These are phyloP conservation scores for Fonsecaea pedrosoi DNA, from an alignment of 2,329 filamentous ascomycete genomes.

Conservation along the genomic window DNA sequence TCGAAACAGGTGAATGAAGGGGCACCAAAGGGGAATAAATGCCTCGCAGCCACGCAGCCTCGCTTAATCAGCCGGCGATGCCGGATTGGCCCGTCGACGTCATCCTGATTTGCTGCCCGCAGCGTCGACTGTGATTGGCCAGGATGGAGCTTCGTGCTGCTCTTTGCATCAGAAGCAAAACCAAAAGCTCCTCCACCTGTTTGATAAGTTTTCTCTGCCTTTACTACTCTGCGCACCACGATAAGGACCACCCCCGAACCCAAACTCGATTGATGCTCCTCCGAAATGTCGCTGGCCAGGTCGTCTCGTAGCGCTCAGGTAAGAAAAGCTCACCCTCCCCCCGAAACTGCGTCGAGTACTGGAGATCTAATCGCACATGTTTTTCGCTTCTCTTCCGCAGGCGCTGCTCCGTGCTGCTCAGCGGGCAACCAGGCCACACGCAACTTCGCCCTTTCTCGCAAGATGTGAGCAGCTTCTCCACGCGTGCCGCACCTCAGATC, in stretches of 20 bases:
- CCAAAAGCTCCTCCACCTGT: slow-evolving; percentile 26
- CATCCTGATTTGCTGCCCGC: slow-evolving; percentile 4
- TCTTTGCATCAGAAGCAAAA: slow-evolving; percentile 8
- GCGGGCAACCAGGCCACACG: slow-evolving; percentile 29
- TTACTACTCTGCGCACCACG: slow-evolving; percentile 11
- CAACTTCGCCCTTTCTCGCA: slow-evolving; percentile 32
- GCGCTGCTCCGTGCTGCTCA: slow-evolving; percentile 38
- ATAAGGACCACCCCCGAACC: background rate
- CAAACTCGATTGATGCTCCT: slow-evolving; percentile 1
- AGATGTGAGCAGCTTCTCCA: slow-evolving; percentile 34
- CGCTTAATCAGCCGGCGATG: background rate
- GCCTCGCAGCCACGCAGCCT: slow-evolving; percentile 8
- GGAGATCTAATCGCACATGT: slow-evolving; percentile 21
- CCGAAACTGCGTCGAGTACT: background rate
- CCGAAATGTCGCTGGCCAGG: slow-evolving; percentile 38
- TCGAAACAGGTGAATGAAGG: no score
- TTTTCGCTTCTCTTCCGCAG: slow-evolving; percentile 33
- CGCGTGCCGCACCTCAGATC: background rate
- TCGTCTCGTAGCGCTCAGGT: slow-evolving; percentile 39
- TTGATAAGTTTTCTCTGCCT: slow-evolving; percentile 18
- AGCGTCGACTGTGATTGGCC: background rate
- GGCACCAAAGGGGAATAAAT: background rate
- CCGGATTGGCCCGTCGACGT: slow-evolving; percentile 1
- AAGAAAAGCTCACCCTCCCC: background rate
- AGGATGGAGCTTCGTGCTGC: slow-evolving; percentile 18